Evolutionary conservation across 768 basidiomycete genomes (phyloP), one percentile per base, ranked within the genome.

Genomic region (Boletus coccyginus): DNA sequence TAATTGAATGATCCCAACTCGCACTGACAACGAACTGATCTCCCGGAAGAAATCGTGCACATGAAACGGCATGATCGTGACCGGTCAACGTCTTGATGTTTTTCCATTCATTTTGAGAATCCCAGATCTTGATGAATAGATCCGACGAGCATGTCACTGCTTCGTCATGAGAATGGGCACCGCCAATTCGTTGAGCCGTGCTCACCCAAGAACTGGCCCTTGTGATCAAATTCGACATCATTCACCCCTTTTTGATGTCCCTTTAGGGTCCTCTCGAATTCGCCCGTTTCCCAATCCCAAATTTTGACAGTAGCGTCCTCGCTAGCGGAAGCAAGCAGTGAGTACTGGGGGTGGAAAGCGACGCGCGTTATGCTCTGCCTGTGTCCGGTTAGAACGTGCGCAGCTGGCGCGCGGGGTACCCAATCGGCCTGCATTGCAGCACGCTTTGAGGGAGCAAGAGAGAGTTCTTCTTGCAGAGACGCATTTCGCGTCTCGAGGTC

Each of bases 281-380:
- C 93, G 41, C 94, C 94, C 32, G 90, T 88, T 70, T 96, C 94
- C 93, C 93, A 96, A 65, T 96, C 94, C 93, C 94, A 95, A 46
- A 95, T 86, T 77, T 95, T 95, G 62, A 95, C 81, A 1, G 86
- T 94, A 49, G 91, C 81, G 67, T 96, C 94, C 67, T 93, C 92
- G 62, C 90, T 92, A 14, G 91, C 91, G 39, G 87, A 89, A 21
- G 89, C 94, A 43, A 95, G 73, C 9, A 91, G 75, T 31, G 86
- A 90, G 73, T 89, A 95, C 46, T 85, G 79, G 0, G 93, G 93
- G 68, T 95, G 94, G 70, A 95, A 96, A 6, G 90, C 84, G 42
- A 95, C 82, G 46, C 84, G 78, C 40, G 86, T 92, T 63, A 94
- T 81, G 57, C 86, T 86, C 49, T 82, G 78, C 41, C 91, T 82